Base-by-base conservation (phyloP, 768 basidiomycete genomes). In the Panellus pusillus region DNA sequence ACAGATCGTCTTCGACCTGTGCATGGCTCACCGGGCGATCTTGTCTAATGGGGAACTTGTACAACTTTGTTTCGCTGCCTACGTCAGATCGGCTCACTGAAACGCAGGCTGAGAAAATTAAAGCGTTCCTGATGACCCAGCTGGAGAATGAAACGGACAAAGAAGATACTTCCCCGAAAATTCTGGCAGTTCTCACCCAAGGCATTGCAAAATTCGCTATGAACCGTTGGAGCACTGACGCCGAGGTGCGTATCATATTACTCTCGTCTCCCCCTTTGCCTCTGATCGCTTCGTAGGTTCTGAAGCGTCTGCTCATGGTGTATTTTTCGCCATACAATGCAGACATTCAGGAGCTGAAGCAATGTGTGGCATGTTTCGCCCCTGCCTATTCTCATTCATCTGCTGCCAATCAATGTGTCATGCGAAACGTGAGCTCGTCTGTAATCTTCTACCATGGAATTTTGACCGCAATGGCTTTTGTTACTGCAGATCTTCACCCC, bases 121-220 rank as follows among this genome's bases (percentile, higher is more conserved):
- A 82, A 28, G 79, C 80, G 12, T 82, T 88, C 57, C 66, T 91
- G 11, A 66, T 86, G 5, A 75, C 79, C 36, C 57, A 70, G 17
- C 67, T 77, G 27, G 41, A 69, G 0, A 78, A 88, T 42, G 79
- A 85, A 44, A 79, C 85, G 7, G 76, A 82, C 24, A 67, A 66
- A 48, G 67, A 52, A 1, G 38, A 55, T 3, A 41, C 46, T 2
- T 50, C 60, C 1, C 69, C 71, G 7, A 79, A 79, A 40, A 75
- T 89, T 0, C 84, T 85, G 56, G 90, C 91, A 2, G 69, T 89
- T 6, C 72, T 93, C 12, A 86, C 85, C 55, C 74, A 89, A 27
- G 94, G 95, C 0, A 75, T 92, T 4, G 78, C 92, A n/a, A 98
- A 98, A 70, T 77, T 98, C 20, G 79, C 93, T 64, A 72, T 94